Percentiles rank a stretch among this genome's conserved stretches.
These are phyloP conservation scores for Nelumbo lutea DNA, from an alignment of 164 flowering plant species.

Conservation along the genomic window DNA sequence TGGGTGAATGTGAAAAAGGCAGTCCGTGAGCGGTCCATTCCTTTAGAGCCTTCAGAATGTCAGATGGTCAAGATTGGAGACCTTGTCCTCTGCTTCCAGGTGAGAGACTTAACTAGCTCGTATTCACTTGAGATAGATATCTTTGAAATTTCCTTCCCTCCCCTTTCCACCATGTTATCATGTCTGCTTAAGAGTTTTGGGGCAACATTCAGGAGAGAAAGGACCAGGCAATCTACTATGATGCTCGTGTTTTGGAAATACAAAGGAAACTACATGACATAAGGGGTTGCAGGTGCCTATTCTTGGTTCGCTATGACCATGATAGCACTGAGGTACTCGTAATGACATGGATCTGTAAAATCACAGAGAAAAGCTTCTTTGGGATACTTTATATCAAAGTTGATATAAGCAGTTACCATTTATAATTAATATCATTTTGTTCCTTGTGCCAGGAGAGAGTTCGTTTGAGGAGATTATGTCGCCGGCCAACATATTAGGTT, in stretches of 20 bases:
- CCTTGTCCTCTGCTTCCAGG: conserved; percentile 78
- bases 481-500: conserved; percentile 27
- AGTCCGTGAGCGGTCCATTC: conserved; percentile 77
- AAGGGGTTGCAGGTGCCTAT: conserved; percentile 67
- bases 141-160: background rate
- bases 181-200: background rate
- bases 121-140: background rate
- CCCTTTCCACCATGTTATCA: background rate
- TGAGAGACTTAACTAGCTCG: conserved; percentile 13
- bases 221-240: conserved; percentile 62
- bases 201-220: conserved; percentile 52
- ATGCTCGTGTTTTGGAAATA: conserved; percentile 62
- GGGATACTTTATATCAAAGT: background rate
- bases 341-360: background rate
- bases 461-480: conserved; percentile 37
- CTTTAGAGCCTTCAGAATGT: conserved; percentile 76
- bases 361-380: background rate
- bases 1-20: conserved; percentile 66
- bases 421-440: background rate
- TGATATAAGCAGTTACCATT: too few species aligned
- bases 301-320: conserved; percentile 62
- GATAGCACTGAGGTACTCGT: conserved; percentile 53
- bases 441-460: conserved; percentile 43
- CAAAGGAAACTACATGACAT: conserved; percentile 62
- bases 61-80: conserved; percentile 59